phyloP scores from a whole-genome alignment of 176 grass and related monocot genomes.

The Eragrostis curvula region DNA sequence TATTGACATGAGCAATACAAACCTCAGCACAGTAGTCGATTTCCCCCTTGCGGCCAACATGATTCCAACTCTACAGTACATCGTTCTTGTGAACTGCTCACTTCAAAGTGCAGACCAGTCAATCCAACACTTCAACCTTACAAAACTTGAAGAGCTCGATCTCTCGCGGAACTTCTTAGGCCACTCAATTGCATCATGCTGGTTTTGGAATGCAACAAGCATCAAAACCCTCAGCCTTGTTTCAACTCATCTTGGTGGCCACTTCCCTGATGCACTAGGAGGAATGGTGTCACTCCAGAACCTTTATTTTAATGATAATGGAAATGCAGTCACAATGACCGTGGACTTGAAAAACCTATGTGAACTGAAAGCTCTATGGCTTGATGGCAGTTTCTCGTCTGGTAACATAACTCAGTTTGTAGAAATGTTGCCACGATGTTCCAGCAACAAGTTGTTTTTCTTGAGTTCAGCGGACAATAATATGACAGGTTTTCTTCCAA shows the following conservation, averaged over 20 bases:
- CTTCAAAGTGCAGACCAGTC: background rate
- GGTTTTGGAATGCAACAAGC: conserved; percentile 43
- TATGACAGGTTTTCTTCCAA: conserved; percentile 3
- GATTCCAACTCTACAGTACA: background rate
- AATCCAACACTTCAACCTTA: background rate
- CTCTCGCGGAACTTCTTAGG: background rate
- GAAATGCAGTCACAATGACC: background rate
- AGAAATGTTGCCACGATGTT: background rate
- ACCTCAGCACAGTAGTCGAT: no score
- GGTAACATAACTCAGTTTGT: conserved; percentile 36
- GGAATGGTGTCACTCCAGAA: background rate
- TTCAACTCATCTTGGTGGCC: background rate
- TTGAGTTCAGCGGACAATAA: background rate
- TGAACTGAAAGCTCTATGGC: background rate
- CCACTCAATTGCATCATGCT: conserved; percentile 8
- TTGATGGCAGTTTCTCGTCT: background rate
- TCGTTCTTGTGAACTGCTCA: background rate
- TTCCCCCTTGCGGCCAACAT: background rate
- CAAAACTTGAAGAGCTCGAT: conserved; percentile 15
- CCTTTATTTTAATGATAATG: background rate
- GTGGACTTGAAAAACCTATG: conserved; percentile 11
- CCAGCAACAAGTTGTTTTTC: background rate
- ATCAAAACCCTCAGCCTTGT: background rate
- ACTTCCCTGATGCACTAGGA: conserved; percentile 14
- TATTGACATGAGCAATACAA: no score